These are phyloP conservation scores for Hydnum rufescens DNA, from an alignment of 768 basidiomycete genomes.

Conservation along the genomic window DNA sequence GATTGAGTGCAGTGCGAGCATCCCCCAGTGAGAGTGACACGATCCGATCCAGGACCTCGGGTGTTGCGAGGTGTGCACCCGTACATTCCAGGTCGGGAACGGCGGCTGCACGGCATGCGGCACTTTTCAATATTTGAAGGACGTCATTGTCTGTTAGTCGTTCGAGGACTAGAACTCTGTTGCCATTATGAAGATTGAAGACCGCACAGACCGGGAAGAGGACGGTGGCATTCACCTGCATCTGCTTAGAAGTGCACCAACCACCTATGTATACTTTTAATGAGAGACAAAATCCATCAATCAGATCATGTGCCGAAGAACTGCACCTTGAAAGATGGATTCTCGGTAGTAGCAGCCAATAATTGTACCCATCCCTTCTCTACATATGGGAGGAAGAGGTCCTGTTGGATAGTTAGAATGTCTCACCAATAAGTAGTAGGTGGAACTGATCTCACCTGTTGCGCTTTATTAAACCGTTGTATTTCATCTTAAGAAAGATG, in stretches of 20 bases:
- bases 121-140: constrained; percentile 11
- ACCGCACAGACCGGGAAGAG: constrained; percentile 9
- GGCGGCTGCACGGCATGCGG: constrained; percentile 18
- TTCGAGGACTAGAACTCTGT: constrained; percentile 54
- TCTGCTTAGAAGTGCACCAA: constrained; percentile 40
- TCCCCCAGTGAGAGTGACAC: constrained; percentile 42
- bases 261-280: not conserved
- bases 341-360: constrained; percentile 76
- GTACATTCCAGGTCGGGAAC: too few relatives aligned
- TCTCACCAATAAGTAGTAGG: not conserved
- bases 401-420: constrained; percentile 23
- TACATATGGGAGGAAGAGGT: constrained; percentile 62
- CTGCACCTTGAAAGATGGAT: constrained; percentile 69
- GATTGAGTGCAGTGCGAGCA: constrained; percentile 56
- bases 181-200: not conserved
- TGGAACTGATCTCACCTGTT: constrained; percentile 28
- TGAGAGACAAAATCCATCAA: not conserved
- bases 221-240: constrained; percentile 55
- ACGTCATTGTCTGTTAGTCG: constrained; percentile 47
- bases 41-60: constrained; percentile 29
- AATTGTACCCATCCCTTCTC: constrained; percentile 64
- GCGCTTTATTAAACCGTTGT: constrained; percentile 54
- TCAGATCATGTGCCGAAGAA: constrained; percentile 13
- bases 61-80: too few relatives aligned
- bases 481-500: constrained; percentile 65